Evolutionary conservation across 495 filamentous ascomycete species (phyloP), one percentile per base, ranked within the genome.

Genomic region (Penicillium lagena): DNA sequence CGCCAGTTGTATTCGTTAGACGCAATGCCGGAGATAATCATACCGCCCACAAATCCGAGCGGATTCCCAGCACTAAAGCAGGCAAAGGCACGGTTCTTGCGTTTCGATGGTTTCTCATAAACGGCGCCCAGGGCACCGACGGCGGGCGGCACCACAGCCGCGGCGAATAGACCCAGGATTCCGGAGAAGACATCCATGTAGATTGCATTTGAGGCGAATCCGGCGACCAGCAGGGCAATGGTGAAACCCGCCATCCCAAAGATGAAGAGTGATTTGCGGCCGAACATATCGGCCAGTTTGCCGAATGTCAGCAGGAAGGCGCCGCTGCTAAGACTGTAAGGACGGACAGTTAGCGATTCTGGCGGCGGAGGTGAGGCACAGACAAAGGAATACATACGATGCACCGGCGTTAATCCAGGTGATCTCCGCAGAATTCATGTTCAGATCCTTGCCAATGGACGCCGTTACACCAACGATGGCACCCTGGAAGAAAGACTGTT

Each of bases 251-350:
- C 76, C 50, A 85, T 81, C 13, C 80, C 80, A 28, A 66, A 64
- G 17, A 87, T 76, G 63, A 89, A 89, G 37, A 89, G 73, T 3
- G 62, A 61, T 47, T 83, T 78, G 44, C 85, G 83, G 28, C 85
- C 86, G 50, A 86, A 86, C 47, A 87, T 77, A 52, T 90, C 86
- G 12, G 79, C 82, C 29, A 89, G 63, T 51, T 81, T 78, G 32
- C 86, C 86, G 68, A 85, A 89, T 41, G 86, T 73, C 10, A 90
- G 67, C 29, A 90, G 63, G 52, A 89, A 84, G 29, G 83, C 79
- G 34, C 84, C 86, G 38, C 82, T 81, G 4, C 79, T 77, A 34
- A 89, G 71, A 14, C 79, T 82, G 42, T 47, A 35, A 1, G 39
- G 34, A 35, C 35, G 22, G 27, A 42, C 40, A 9, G 44, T 51